Percentiles rank a stretch among this genome's conserved stretches.
Evolutionary conservation across 2,329 filamentous ascomycete genomes (phyloP).

Genomic region (Hypoxylon sp.): DNA sequence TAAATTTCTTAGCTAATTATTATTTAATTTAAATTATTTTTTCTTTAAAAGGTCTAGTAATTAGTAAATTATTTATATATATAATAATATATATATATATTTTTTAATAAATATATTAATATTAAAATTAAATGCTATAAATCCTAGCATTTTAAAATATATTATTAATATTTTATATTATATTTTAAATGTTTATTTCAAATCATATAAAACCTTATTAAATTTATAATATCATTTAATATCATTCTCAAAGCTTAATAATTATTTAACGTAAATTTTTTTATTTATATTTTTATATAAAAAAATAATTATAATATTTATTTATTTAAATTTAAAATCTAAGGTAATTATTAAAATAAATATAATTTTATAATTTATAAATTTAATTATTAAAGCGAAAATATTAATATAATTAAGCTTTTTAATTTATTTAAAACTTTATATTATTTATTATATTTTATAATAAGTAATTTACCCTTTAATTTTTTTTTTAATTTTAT

Average conservation of each 20-base stretch:
- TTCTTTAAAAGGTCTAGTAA: conserved; percentile 13
- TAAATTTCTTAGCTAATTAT: too few relatives aligned
- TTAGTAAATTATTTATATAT: conserved; percentile 27
- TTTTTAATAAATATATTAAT: conserved; percentile 24
- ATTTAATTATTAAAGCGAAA: conserved; percentile 25
- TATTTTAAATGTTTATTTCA: conserved; percentile 22
- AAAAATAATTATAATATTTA: conserved; percentile 20
- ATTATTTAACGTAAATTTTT: conserved; percentile 26
- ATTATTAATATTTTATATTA: conserved; percentile 25
- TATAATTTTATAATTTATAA: conserved; percentile 28
- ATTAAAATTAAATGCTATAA: conserved; percentile 20
- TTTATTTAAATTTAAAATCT: conserved; percentile 28
- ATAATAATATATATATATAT: conserved; percentile 20
- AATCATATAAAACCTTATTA: conserved; percentile 24
- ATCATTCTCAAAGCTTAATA: conserved; percentile 11
- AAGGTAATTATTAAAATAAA: conserved; percentile 15
- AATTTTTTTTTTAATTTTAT: conserved; percentile 24
- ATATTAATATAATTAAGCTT: too few relatives aligned
- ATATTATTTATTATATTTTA: too few relatives aligned
- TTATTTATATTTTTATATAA: conserved; percentile 23
- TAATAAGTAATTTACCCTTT: too few relatives aligned
- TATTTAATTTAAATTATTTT: too few relatives aligned
- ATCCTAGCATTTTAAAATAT: conserved; percentile 14
- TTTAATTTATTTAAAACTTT: too few relatives aligned
- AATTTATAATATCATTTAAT: conserved; percentile 21